Conservation (phyloP, 2,329 filamentous ascomycete species). For the Botrytis aclada region DNA sequence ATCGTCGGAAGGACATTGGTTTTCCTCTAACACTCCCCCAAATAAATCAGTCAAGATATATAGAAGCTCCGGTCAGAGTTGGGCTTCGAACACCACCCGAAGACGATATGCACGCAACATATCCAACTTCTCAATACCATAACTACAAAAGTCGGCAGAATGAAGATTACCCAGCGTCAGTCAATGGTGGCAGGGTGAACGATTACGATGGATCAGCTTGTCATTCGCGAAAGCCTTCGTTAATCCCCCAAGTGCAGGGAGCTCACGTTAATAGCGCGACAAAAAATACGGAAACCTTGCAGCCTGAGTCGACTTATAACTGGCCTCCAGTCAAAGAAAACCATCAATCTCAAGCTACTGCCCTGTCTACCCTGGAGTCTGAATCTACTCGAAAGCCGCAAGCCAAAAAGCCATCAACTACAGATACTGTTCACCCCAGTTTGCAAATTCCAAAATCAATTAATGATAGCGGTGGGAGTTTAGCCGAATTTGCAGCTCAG, state of each 20-base stretch:
- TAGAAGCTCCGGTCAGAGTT: slow-evolving; percentile 32
- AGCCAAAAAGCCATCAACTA: slow-evolving; percentile 28
- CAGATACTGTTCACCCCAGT: slow-evolving; percentile 32
- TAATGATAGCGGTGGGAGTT: slow-evolving; percentile 68
- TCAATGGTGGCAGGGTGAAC: neutral
- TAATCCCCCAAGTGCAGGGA: slow-evolving; percentile 22
- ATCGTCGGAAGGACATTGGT: slow-evolving; percentile 29
- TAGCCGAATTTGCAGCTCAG: slow-evolving; percentile 81
- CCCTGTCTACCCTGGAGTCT: neutral
- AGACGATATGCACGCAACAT: slow-evolving; percentile 52
- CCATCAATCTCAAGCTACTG: neutral
- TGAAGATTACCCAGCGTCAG: slow-evolving; percentile 34
- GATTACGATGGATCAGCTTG: neutral
- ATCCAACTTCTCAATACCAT: slow-evolving; percentile 46
- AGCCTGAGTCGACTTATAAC: neutral
- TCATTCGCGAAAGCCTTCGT: slow-evolving; percentile 26
- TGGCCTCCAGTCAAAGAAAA: neutral
- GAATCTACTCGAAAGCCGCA: slow-evolving; percentile 19
- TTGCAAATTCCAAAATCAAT: slow-evolving; percentile 74
- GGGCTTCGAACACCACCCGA: slow-evolving; percentile 51
- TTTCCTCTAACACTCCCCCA: slow-evolving; percentile 22
- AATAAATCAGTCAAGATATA: slow-evolving; percentile 25
- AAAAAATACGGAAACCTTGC: neutral
- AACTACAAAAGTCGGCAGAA: slow-evolving; percentile 46
- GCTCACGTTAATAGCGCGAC: neutral